Percentiles rank a stretch among this genome's conserved stretches.
Evolutionary conservation across 208 protist genomes (phyloP).

Genomic region (Crithidia sp.): DNA sequence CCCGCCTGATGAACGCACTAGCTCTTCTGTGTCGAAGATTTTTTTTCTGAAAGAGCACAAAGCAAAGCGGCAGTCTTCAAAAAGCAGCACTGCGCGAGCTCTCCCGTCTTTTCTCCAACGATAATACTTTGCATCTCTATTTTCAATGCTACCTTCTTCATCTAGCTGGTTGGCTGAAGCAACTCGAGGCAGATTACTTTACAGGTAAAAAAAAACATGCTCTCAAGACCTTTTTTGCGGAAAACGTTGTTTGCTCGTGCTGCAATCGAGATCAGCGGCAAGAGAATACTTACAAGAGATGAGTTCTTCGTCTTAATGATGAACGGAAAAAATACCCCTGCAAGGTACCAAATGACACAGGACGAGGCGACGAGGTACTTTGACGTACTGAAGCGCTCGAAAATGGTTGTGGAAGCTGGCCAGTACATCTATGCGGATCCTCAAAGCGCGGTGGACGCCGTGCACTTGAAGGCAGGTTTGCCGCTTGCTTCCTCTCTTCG

Average conservation of each 20-base stretch:
- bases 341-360: slow-evolving; percentile 45
- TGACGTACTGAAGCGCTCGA: slow-evolving; percentile 36
- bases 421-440: slow-evolving; percentile 49
- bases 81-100: too few relatives aligned
- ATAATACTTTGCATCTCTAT: not conserved
- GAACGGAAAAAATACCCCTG: slow-evolving; percentile 32
- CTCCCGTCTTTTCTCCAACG: not conserved
- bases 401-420: slow-evolving; percentile 37
- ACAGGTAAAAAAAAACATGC: not conserved
- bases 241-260: slow-evolving; percentile 29
- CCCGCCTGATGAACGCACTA: too few relatives aligned
- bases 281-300: slow-evolving; percentile 30
- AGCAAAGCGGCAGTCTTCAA: not conserved
- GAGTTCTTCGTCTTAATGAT: slow-evolving; percentile 56
- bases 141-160: not conserved
- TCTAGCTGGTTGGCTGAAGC: not conserved
- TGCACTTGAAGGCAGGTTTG: slow-evolving; percentile 53
- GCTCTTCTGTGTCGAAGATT: too few relatives aligned
- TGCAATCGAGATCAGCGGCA: slow-evolving; percentile 26
- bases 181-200: not conserved
- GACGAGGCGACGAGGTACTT: slow-evolving; percentile 54
- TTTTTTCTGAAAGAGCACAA: not conserved
- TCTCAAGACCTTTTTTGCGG: slow-evolving; percentile 17
- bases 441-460: slow-evolving; percentile 53
- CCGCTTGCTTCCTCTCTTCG: slow-evolving; percentile 41